Percentiles rank a stretch among this genome's conserved stretches.
These are phyloP conservation scores for Phytopythium mirpurense DNA, from an alignment of 352 stramenopile genomes.

Conservation along the genomic window DNA sequence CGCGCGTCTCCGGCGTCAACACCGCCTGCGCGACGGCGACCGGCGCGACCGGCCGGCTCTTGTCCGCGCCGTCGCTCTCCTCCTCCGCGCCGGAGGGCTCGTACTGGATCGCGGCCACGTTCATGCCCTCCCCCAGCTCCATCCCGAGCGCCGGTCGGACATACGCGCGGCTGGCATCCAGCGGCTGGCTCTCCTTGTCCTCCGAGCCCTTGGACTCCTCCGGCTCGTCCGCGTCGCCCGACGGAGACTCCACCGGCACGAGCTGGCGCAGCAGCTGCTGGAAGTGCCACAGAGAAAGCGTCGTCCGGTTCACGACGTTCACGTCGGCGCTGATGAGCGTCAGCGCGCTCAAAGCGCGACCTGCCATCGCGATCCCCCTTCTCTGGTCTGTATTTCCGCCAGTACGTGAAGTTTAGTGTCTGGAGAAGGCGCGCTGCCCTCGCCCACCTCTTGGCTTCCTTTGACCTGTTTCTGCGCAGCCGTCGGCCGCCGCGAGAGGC, in stretches of 20 bases:
- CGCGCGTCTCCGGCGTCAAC: constrained; percentile 38
- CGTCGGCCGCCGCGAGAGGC: background rate
- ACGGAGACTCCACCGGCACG: constrained; percentile 17
- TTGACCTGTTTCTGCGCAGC: too few species aligned
- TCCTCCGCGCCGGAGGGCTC: constrained; percentile 11
- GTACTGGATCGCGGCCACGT: constrained; percentile 39
- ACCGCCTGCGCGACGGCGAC: constrained; percentile 20
- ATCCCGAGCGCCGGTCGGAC: constrained; percentile 12
- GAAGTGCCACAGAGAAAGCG: constrained; percentile 79
- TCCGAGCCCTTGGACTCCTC: constrained; percentile 9
- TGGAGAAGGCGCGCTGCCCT: background rate
- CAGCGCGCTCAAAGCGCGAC: constrained; percentile 39
- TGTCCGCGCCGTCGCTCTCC: background rate
- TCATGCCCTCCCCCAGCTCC: constrained; percentile 71
- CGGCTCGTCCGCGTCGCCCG: constrained; percentile 13
- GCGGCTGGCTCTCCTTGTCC: constrained; percentile 4
- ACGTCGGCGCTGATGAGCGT: constrained; percentile 58
- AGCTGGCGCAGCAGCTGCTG: constrained; percentile 51
- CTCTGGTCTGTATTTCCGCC: background rate
- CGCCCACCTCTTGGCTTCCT: too few species aligned
- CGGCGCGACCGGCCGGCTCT: background rate
- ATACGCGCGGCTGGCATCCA: background rate
- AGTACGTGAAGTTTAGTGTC: background rate
- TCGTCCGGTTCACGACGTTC: constrained; percentile 64
- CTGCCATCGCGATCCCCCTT: background rate